These are phyloP conservation scores for Boletus rubescentipes DNA, from an alignment of 768 basidiomycete genomes.

Conservation along the genomic window DNA sequence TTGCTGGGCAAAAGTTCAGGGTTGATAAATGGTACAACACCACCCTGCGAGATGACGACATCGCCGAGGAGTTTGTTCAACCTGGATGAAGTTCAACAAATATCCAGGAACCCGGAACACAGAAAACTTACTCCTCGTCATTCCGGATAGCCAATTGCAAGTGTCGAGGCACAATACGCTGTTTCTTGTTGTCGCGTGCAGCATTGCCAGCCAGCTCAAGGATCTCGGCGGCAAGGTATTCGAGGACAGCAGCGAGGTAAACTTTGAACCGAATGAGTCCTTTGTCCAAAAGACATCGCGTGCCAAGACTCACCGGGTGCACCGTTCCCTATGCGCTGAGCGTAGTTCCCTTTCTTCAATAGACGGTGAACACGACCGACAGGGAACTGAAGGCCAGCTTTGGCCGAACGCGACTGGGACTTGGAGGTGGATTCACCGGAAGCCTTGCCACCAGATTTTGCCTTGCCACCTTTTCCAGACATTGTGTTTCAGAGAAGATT, in stretches of 20 bases:
- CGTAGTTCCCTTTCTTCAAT: conserved; percentile 59
- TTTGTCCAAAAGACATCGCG: too few relatives aligned
- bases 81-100: conserved; percentile 13
- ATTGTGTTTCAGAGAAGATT: conserved; percentile 17
- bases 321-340: conserved; percentile 54
- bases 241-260: conserved; percentile 61
- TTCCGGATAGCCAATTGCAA: conserved; percentile 65
- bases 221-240: conserved; percentile 63
- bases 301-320: conserved; percentile 38
- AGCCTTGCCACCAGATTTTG: conserved; percentile 68
- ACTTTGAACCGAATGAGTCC: conserved; percentile 30
- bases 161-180: conserved; percentile 65
- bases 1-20: conserved; percentile 54
- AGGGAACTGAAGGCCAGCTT: conserved; percentile 46
- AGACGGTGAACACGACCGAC: conserved; percentile 64
- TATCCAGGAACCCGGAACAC: background rate
- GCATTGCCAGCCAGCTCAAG: conserved; percentile 61
- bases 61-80: conserved; percentile 41
- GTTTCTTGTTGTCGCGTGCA: conserved; percentile 56
- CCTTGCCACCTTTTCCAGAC: conserved; percentile 53
- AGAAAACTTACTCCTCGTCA: conserved; percentile 46
- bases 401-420: conserved; percentile 39
- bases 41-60: conserved; percentile 65
- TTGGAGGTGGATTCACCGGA: conserved; percentile 34
- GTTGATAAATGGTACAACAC: conserved; percentile 54